These are phyloP conservation scores for Entomortierella parvispora DNA, from an alignment of 192 early-diverging fungal genomes.

Conservation along the genomic window DNA sequence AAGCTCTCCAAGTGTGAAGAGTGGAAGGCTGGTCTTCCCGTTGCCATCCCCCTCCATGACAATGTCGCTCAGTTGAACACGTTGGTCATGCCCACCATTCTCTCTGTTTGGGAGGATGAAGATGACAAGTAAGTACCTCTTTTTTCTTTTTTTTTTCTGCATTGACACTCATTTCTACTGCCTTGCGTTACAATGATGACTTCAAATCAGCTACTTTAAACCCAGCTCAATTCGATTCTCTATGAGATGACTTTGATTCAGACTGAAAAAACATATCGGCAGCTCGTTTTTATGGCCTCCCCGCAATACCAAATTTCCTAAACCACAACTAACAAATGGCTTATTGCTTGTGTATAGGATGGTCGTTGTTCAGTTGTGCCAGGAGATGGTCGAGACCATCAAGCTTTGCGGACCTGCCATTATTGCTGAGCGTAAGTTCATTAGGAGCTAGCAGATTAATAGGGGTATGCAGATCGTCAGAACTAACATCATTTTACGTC, in stretches of 20 bases:
- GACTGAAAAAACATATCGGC: constrained; percentile 57
- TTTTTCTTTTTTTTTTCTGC: neutral
- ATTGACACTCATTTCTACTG: too few species aligned
- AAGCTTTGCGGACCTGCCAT: constrained; percentile 80
- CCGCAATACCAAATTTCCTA: too few species aligned
- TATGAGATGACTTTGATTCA: constrained; percentile 44
- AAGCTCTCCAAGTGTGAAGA: constrained; percentile 69
- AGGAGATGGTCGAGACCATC: constrained; percentile 75
- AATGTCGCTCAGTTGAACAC: constrained; percentile 77
- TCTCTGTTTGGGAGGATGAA: constrained; percentile 82
- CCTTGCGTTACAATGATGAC: constrained; percentile 31
- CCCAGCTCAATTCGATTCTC: constrained; percentile 51
- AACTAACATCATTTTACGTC: neutral
- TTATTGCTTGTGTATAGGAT: constrained; percentile 47
- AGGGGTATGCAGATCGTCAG: neutral
- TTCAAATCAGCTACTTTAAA: constrained; percentile 46
- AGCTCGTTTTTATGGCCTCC: constrained; percentile 15
- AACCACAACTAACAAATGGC: too few species aligned
- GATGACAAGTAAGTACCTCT: constrained; percentile 71
- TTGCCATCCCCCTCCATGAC: constrained; percentile 76
- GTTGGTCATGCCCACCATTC: constrained; percentile 74
- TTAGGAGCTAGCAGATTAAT: neutral
- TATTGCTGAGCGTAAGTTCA: constrained; percentile 60
- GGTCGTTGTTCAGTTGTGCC: constrained; percentile 84
- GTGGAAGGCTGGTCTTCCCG: constrained; percentile 83